These are phyloP conservation scores for Pseudogymnoascus sp. DNA, from an alignment of 2,329 filamentous ascomycete genomes.

Conservation along the genomic window DNA sequence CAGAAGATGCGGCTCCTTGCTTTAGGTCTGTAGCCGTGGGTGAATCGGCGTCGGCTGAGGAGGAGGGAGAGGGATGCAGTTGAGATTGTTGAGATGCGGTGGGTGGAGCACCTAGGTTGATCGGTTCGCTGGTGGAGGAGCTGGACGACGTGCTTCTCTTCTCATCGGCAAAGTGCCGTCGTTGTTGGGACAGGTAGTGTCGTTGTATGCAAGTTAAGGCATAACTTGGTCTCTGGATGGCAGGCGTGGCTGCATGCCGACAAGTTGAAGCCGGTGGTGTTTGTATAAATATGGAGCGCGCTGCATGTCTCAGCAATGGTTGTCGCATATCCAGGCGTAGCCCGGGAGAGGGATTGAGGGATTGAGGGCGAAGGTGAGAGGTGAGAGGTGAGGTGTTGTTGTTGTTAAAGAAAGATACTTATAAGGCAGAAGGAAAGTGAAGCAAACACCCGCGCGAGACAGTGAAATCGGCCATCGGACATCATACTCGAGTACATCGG, in stretches of 20 bases:
- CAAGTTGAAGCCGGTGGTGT: slow-evolving; percentile 20
- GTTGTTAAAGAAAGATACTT: not conserved
- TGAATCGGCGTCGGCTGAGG: slow-evolving; percentile 5
- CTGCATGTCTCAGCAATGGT: slow-evolving; percentile 5
- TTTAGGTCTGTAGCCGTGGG: slow-evolving; percentile 7
- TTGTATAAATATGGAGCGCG: slow-evolving; percentile 4
- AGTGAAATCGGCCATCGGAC: not conserved
- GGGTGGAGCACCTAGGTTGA: slow-evolving; percentile 11
- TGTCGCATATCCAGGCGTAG: slow-evolving; percentile 14
- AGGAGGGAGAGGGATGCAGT: slow-evolving; percentile 7
- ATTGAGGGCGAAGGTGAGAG: not conserved
- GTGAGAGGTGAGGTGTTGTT: slow-evolving; percentile 14
- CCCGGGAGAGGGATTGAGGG: slow-evolving; percentile 15
- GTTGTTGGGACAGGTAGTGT: slow-evolving; percentile 27
- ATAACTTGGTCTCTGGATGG: not conserved
- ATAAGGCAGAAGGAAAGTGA: not conserved
- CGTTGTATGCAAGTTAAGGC: slow-evolving; percentile 36
- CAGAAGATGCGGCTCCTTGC: not conserved
- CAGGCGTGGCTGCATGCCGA: slow-evolving; percentile 19
- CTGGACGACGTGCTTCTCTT: slow-evolving; percentile 20
- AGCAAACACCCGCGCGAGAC: not conserved
- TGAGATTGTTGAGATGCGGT: slow-evolving; percentile 12
- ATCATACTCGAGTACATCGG: no score
- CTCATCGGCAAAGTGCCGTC: slow-evolving; percentile 27
- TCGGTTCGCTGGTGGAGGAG: slow-evolving; percentile 12